phyloP scores from a whole-genome alignment of 176 grass and related monocot genomes.

The Melocanna baccifera region DNA sequence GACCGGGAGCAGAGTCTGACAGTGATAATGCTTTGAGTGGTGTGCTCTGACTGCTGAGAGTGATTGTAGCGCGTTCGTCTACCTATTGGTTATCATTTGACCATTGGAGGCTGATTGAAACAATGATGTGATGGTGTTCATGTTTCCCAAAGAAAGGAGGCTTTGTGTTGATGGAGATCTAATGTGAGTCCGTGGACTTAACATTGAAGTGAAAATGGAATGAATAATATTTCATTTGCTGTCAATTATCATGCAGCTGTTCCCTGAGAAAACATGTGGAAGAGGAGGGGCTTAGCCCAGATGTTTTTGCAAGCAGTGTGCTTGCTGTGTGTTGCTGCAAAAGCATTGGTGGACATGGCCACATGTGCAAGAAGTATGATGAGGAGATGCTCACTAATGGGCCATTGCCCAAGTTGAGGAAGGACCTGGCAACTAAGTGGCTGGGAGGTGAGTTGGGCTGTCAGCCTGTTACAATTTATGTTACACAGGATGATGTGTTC shows the following conservation, averaged over 20 bases:
- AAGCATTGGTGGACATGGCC: conserved; percentile 51
- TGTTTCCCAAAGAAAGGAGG: neutral
- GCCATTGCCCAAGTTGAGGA: conserved; percentile 36
- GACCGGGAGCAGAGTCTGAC: conserved; percentile 31
- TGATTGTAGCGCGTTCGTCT: neutral
- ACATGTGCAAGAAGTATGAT: conserved; percentile 20
- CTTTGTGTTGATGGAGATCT: neutral
- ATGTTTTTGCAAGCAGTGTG: conserved; percentile 36
- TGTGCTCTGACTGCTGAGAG: conserved; percentile 33
- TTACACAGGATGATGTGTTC: neutral
- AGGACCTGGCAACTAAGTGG: conserved; percentile 21
- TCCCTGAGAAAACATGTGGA: neutral
- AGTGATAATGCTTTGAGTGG: conserved; percentile 37
- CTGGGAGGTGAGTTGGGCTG: neutral
- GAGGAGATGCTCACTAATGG: conserved; percentile 38
- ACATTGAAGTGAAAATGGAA: neutral
- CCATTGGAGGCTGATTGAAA: neutral
- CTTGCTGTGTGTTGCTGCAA: conserved; percentile 45
- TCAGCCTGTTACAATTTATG: neutral
- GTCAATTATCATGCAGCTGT: neutral
- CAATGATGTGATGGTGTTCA: neutral
- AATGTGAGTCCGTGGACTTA: neutral
- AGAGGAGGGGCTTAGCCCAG: neutral
- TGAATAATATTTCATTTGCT: neutral
- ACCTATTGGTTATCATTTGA: neutral